Conservation (phyloP, 108 stramenopile species). For the Pseudonitzschia multiseries region DNA sequence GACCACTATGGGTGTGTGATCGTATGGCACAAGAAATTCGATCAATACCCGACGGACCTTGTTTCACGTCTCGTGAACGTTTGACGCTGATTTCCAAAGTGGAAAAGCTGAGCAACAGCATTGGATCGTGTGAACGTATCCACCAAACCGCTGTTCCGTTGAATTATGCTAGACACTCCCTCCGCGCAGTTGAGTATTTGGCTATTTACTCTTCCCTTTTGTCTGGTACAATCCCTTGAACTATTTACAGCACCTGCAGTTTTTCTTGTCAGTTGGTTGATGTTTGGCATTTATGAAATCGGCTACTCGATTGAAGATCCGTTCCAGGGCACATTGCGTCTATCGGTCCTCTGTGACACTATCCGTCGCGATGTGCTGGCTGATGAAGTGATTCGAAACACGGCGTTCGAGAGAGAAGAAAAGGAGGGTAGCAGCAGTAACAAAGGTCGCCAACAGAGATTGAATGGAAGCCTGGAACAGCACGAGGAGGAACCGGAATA, state of each 20-base stretch:
- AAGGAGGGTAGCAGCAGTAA: neutral
- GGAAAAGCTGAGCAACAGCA: conserved; percentile 59
- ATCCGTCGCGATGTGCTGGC: conserved; percentile 83
- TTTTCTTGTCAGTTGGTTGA: conserved; percentile 84
- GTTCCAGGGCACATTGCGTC: conserved; percentile 82
- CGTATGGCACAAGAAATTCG: conserved; percentile 74
- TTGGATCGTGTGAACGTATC: conserved; percentile 92
- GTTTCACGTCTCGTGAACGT: conserved; percentile 80
- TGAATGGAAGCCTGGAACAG: conserved; percentile 3
- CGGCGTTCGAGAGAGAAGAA: conserved; percentile 48
- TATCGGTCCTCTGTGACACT: conserved; percentile 80
- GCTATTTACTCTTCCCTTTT: conserved; percentile 88
- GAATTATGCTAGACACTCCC: conserved; percentile 92
- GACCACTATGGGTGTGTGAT: conserved; percentile 87
- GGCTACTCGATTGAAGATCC: conserved; percentile 94
- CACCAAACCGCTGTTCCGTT: conserved; percentile 95
- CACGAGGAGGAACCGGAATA: conserved; percentile 16
- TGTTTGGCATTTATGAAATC: conserved; percentile 95
- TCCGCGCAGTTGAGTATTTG: conserved; percentile 90
- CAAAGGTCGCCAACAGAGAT: conserved; percentile 4
- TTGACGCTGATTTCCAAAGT: conserved; percentile 73
- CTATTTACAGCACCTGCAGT: conserved; percentile 82
- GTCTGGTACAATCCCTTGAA: conserved; percentile 75
- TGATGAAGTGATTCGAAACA: conserved; percentile 73
- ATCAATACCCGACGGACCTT: conserved; percentile 62